Conservation (phyloP, 306 rosid species). For the Lagenaria siceraria region DNA sequence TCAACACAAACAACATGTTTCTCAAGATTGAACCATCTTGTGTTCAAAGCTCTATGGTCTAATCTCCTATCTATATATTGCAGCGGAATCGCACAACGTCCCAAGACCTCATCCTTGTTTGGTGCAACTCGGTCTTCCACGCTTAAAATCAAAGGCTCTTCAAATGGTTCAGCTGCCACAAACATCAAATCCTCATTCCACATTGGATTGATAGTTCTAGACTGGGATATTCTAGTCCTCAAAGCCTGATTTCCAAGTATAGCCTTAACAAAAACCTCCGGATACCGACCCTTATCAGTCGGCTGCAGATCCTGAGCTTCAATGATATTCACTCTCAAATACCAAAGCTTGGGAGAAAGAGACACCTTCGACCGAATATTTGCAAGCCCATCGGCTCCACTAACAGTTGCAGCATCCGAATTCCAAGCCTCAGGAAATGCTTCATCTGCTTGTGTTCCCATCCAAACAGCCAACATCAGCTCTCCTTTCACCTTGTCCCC, state of each 20-base stretch:
- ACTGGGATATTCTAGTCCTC: slow-evolving; percentile 47
- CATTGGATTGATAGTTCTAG: slow-evolving; percentile 50
- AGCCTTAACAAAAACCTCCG: slow-evolving; percentile 50
- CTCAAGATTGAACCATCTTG: slow-evolving; percentile 46
- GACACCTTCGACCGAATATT: slow-evolving; percentile 53
- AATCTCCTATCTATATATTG: slow-evolving; percentile 36
- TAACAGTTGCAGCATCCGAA: slow-evolving; percentile 50
- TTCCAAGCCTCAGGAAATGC: slow-evolving; percentile 81
- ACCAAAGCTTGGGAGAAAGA: slow-evolving; percentile 65
- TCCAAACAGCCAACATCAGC: slow-evolving; percentile 88
- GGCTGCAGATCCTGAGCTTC: slow-evolving; percentile 62
- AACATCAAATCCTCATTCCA: slow-evolving; percentile 69
- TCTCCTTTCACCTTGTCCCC: slow-evolving; percentile 73
- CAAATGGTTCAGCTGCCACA: slow-evolving; percentile 60
- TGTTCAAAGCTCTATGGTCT: slow-evolving; percentile 48
- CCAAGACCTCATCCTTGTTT: slow-evolving; percentile 49
- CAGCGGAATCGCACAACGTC: slow-evolving; percentile 35
- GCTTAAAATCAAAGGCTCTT: slow-evolving; percentile 44
- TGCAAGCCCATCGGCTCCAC: slow-evolving; percentile 51
- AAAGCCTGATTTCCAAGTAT: slow-evolving; percentile 37
- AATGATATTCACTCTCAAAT: slow-evolving; percentile 54
- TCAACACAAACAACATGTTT: slow-evolving; percentile 34
- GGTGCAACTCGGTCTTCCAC: slow-evolving; percentile 65
- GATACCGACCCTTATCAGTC: slow-evolving; percentile 46
- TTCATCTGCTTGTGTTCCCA: slow-evolving; percentile 91